Evolutionary conservation across 2,329 filamentous ascomycete genomes (phyloP).

Genomic region (Annulohypoxylon truncatum): DNA sequence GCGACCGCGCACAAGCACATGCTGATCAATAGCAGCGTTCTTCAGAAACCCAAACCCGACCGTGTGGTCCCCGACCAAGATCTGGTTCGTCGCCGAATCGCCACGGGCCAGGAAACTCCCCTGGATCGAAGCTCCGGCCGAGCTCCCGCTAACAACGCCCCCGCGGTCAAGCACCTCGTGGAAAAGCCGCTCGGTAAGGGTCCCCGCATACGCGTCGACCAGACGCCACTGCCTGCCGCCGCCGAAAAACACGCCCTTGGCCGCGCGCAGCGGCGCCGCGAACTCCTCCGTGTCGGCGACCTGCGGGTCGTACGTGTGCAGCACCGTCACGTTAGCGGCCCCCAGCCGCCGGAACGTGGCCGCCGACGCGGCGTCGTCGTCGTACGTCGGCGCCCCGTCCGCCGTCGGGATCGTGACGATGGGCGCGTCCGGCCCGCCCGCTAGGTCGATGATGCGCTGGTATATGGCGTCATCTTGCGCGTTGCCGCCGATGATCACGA

Average conservation of each 20-base stretch:
- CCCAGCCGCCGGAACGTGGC: constrained; percentile 47
- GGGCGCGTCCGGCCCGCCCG: constrained; percentile 44
- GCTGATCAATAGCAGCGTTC: constrained; percentile 49
- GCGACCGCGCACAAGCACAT: constrained; percentile 49
- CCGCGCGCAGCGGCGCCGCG: constrained; percentile 43
- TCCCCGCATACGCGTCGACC: constrained; percentile 51
- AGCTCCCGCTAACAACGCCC: constrained; percentile 48
- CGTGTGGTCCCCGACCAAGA: constrained; percentile 50
- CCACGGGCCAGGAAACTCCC: constrained; percentile 50
- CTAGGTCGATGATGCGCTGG: constrained; percentile 48
- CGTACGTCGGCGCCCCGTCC: constrained; percentile 45
- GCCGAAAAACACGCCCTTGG: constrained; percentile 49
- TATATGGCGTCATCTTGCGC: constrained; percentile 48
- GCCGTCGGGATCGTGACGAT: constrained; percentile 51
- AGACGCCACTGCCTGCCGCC: constrained; percentile 51
- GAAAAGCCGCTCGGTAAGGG: constrained; percentile 47
- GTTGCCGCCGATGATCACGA: constrained; percentile 50
- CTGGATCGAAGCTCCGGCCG: constrained; percentile 50
- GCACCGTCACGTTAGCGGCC: constrained; percentile 46
- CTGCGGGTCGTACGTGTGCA: constrained; percentile 49
- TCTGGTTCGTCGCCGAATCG: constrained; percentile 49
- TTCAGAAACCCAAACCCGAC: constrained; percentile 50
- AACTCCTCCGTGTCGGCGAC: constrained; percentile 51
- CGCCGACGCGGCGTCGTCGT: constrained; percentile 45
- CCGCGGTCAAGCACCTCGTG: constrained; percentile 46